Conservation (phyloP, 345 rosid species). For the Ceriops zippeliana region DNA sequence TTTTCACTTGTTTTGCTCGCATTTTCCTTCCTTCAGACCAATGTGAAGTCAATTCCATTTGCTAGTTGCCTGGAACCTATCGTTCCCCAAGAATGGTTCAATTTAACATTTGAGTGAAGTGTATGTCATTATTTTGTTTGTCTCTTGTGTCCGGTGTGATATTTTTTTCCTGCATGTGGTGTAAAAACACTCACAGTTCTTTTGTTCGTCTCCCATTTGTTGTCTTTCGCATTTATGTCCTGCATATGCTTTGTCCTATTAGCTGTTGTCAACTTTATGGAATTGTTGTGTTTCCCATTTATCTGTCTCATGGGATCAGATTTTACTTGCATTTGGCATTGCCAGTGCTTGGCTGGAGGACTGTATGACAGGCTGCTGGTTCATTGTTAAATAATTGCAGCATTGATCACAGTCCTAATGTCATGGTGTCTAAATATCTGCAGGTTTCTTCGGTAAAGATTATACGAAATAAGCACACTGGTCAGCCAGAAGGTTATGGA, state of each 20-base stretch:
- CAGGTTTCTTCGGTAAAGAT: constrained; percentile 83
- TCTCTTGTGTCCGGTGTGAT: too few species aligned
- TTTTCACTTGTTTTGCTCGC: too few species aligned
- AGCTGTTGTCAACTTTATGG: constrained; percentile 1
- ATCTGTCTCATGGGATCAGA: background rate
- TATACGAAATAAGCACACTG: constrained; percentile 94
- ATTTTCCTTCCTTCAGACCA: too few species aligned
- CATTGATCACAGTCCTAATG: background rate
- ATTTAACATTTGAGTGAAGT: too few species aligned
- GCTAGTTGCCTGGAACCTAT: too few species aligned
- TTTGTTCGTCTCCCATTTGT: background rate
- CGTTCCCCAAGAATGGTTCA: too few species aligned
- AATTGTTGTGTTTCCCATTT: background rate
- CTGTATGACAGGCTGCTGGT: background rate
- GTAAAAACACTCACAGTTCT: too few species aligned
- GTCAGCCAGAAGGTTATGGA: constrained; percentile 89
- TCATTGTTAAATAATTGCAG: background rate
- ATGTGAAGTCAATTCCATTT: too few species aligned
- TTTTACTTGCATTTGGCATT: background rate
- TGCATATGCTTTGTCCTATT: background rate
- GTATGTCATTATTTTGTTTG: too few species aligned
- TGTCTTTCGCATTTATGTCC: background rate
- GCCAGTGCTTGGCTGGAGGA: too few species aligned
- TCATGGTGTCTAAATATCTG: constrained; percentile 4
- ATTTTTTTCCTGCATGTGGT: too few species aligned